Evolutionary conservation across 805 yeast species (phyloP).

Genomic region (Blastobotrys peoriensis): DNA sequence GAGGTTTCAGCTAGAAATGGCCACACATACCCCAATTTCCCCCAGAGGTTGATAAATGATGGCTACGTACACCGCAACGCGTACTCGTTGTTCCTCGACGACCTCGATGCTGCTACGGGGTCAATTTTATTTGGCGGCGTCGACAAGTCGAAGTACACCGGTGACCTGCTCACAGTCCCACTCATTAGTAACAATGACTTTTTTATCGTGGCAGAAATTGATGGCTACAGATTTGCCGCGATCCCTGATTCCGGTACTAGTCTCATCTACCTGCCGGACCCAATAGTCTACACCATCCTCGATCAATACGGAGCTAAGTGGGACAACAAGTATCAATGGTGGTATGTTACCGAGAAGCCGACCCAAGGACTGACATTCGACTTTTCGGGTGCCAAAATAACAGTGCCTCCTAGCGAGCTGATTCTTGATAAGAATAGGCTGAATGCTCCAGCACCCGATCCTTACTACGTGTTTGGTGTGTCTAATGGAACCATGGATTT

Average conservation of each 20-base stretch:
- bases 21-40: constrained; percentile 19
- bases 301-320: background rate
- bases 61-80: constrained; percentile 35
- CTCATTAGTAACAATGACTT: constrained; percentile 10
- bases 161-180: constrained; percentile 31
- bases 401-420: too few relatives aligned
- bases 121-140: constrained; percentile 37
- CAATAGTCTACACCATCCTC: background rate
- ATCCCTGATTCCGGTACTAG: background rate
- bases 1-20: constrained; percentile 18
- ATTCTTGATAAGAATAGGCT: too few relatives aligned
- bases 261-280: background rate
- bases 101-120: constrained; percentile 28
- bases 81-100: constrained; percentile 39
- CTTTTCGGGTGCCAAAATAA: constrained; percentile 6
- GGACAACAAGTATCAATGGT: background rate
- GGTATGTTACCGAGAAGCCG: too few relatives aligned
- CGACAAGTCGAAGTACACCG: constrained; percentile 36
- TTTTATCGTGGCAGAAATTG: background rate
- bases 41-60: constrained; percentile 24
- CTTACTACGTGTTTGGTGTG: too few relatives aligned
- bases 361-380: background rate
- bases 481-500: too few relatives aligned
- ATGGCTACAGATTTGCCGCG: background rate
- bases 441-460: too few relatives aligned